Base-by-base conservation (phyloP, 352 stramenopile genomes). In the Globisporangium recalcitrans region DNA sequence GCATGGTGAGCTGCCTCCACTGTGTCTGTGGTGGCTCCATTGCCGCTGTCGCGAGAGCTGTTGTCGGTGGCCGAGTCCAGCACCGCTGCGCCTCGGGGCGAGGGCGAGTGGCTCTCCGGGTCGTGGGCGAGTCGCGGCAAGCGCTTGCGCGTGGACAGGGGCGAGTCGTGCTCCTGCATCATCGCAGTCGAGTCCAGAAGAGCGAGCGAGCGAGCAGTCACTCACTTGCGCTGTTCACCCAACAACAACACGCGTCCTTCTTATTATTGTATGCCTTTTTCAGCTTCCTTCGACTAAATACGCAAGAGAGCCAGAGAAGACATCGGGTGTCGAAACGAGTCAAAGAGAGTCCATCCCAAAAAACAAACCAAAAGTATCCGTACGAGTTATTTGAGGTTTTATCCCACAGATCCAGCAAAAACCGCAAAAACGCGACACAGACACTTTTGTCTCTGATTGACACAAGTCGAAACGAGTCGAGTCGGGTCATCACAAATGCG, bases 121-220 rank as follows among this genome's bases (percentile, higher is more conserved):
- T 52, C 29, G 51, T 68, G 55, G 13, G 11, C 14, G 8, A 74
- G 60, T 19, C 64, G 60, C 19, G 68, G 68, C 22, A 74, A 58
- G 21, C 68, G 64, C 60, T 72, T 74, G 52, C 60, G 68, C 24
- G 65, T 26, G 11, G 47, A 56, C 3, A 61, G 34, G 13, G 40
- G 60, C 27, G 62, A 60, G 27, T 74, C 68, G 53, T 58, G 24
- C 40, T 71, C 64, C 52, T 69, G 60, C 68, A 74, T 63, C 64
- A 71, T 71, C 47, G 48, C 36, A n/a, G 13, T 56, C 21, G 42
- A 29, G 57, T 54, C 14, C n/a, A 55, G 49, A 11, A 6, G 24
- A 21, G 32, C 47, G 47, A 13, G 32, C 26, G n/a, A n/a, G n/a
- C n/a, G n/a, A n/a, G n/a, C n/a, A n/a, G n/a, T n/a, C n/a, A n/a